phyloP scores from a whole-genome alignment of 2,329 filamentous ascomycete species.

The Diaporthe nobilis region DNA sequence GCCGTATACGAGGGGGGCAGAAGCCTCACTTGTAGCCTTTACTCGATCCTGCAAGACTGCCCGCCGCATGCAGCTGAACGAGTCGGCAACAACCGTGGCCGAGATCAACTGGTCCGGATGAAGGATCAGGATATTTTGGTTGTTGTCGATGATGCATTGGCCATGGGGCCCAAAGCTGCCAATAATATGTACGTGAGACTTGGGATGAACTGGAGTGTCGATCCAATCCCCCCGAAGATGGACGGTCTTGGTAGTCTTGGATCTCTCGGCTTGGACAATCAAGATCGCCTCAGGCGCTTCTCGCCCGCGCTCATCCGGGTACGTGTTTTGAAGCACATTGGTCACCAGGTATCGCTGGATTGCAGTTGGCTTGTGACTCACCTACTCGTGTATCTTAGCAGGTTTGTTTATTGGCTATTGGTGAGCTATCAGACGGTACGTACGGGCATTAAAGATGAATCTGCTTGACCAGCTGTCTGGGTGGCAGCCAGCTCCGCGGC shows the following conservation, averaged over 20 bases:
- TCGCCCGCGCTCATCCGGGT: slow-evolving; percentile 73
- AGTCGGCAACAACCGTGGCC: slow-evolving; percentile 95
- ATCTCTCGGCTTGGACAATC: slow-evolving; percentile 84
- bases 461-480: slow-evolving; percentile 65
- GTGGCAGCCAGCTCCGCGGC: slow-evolving; percentile 81
- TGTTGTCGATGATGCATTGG: slow-evolving; percentile 86
- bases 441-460: slow-evolving; percentile 63
- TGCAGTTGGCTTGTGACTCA: slow-evolving; percentile 75
- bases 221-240: slow-evolving; percentile 89
- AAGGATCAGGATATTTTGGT: slow-evolving; percentile 86
- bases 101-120: slow-evolving; percentile 97
- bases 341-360: slow-evolving; percentile 91
- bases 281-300: slow-evolving; percentile 82
- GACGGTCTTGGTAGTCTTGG: slow-evolving; percentile 75
- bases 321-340: slow-evolving; percentile 78
- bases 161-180: slow-evolving; percentile 79
- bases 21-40: slow-evolving; percentile 87
- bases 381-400: slow-evolving; percentile 78
- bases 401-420: slow-evolving; percentile 47
- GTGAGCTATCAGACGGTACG: slow-evolving; percentile 57
- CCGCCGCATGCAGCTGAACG: slow-evolving; percentile 90
- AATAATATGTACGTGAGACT: slow-evolving; percentile 88
- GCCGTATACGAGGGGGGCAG: slow-evolving; percentile 88
- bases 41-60: slow-evolving; percentile 95
- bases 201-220: slow-evolving; percentile 81